Evolutionary conservation across 768 basidiomycete species (phyloP).

Genomic region (Solioccasus polychromus): DNA sequence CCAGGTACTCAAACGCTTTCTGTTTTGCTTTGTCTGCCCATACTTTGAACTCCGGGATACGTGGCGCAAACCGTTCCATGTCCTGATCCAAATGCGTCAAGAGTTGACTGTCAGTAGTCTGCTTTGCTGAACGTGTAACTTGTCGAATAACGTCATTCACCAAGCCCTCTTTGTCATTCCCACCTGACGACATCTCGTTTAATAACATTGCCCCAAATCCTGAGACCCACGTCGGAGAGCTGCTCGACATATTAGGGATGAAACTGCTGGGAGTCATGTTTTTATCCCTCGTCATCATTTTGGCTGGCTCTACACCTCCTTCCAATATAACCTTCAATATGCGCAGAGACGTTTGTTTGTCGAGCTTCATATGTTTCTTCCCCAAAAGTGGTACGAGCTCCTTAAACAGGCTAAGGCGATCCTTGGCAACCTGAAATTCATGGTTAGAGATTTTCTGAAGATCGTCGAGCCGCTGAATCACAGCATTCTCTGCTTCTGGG

Average conservation of each 20-base stretch:
- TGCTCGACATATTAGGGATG: not conserved
- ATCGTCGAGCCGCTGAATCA: not conserved
- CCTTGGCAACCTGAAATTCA: constrained; percentile 15
- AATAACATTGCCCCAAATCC: no score
- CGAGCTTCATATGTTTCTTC: not conserved
- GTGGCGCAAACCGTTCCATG: not conserved
- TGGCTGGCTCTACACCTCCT: constrained; percentile 3
- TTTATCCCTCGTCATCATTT: not conserved
- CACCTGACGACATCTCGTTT: no score
- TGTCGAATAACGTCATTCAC: constrained; percentile 5
- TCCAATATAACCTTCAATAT: constrained; percentile 9
- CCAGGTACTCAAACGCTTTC: not conserved
- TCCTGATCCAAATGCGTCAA: constrained; percentile 6
- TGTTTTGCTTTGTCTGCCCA: not conserved
- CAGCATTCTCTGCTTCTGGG: constrained; percentile 12
- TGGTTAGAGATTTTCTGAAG: constrained; percentile 5
- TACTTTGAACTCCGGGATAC: not conserved
- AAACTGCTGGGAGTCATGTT: no score
- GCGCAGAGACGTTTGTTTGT: not conserved
- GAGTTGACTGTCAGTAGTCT: constrained; percentile 14
- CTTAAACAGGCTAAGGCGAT: constrained; percentile 11
- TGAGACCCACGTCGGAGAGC: no score
- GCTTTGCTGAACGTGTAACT: not conserved
- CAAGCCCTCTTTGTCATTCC: not conserved
- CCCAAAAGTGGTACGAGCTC: constrained; percentile 9